Evolutionary conservation across 805 yeast species (phyloP), one percentile per base, ranked within the genome.

Genomic region (Wickerhamiella dianesei): DNA sequence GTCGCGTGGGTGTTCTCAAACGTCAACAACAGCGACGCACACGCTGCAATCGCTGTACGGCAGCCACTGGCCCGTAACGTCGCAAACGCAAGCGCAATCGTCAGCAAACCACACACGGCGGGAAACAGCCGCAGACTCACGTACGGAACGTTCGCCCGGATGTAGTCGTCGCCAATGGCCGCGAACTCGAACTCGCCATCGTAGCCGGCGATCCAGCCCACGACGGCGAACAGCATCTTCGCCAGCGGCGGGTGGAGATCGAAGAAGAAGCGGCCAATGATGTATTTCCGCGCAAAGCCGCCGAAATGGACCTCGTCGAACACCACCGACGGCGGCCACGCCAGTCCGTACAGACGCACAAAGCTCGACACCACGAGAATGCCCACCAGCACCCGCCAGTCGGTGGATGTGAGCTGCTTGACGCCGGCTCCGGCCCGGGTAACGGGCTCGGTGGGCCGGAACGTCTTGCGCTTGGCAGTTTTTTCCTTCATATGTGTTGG

Each of bases 231-330:
- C 12, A 78, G 60, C 62, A 82, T 63, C 53, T 79, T 77, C 36
- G 74, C 79, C 44, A 82, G 64, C 3, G 89, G 88, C 9, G 89
- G 88, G 52, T 80, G 81, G 21, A 79, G 79, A 56, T 80, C 87
- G 55, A 80, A 67, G 62, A 79, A 80, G 59, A 76, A 80, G 37
- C 72, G 68, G 20, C 84, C 83, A 44, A 66, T 66, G 52, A 70
- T 69, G 66, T 87, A 92, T 64, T 83, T 79, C 49, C 80, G 73
- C 29, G 96, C 95, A 66, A 89, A 92, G n/a, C 94, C 94, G 48
- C 98, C 98, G 58, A 92, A 92, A 64, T 84, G 94, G 37, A 83
- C 92, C 64, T 89, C 98, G 63, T 87, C 95, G 54, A 84, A 84
- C 12, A 89, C 95, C 35, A 87, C 94, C 22, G 88, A 77, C 56